phyloP scores from a whole-genome alignment of 2,329 filamentous ascomycete species.

The Scolecobasidium constrictum region DNA sequence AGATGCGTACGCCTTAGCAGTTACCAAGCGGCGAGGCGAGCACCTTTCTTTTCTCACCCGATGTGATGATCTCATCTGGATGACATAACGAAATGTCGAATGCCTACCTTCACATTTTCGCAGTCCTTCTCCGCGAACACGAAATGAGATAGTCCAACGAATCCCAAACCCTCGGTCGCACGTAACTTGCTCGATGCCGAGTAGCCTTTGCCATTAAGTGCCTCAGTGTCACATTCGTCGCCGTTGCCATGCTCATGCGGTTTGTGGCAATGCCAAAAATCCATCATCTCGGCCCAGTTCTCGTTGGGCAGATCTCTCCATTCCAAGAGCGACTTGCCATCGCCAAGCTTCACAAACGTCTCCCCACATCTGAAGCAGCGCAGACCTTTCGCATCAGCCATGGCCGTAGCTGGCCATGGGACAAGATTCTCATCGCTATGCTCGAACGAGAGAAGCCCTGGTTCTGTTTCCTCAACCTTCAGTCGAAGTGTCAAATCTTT shows the following conservation, averaged over 20 bases:
- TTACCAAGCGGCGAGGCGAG: conserved; percentile 23
- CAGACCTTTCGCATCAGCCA: conserved; percentile 12
- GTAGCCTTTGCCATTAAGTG: conserved; percentile 64
- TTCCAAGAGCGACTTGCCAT: conserved; percentile 27
- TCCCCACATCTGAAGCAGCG: background rate
- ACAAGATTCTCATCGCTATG: conserved; percentile 18
- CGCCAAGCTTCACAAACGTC: background rate
- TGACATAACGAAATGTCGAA: background rate
- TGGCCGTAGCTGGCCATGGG: conserved; percentile 10
- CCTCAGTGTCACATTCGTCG: conserved; percentile 56
- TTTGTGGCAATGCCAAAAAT: conserved; percentile 99
- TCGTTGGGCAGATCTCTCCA: conserved; percentile 96
- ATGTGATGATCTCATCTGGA: background rate
- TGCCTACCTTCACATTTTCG: conserved; percentile 31
- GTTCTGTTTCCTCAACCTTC: conserved; percentile 32
- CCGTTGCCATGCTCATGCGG: conserved; percentile 51
- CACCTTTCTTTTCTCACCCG: conserved; percentile 46
- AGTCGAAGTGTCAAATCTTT: conserved; percentile 45
- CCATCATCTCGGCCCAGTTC: conserved; percentile 99
- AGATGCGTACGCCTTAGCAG: conserved; percentile 38
- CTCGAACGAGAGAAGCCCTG: conserved; percentile 5
- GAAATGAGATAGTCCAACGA: conserved; percentile 73
- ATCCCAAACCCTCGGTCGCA: conserved; percentile 55
- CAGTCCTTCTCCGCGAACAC: conserved; percentile 62
- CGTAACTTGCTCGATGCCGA: conserved; percentile 67